Evolutionary conservation across 352 stramenopile genomes (phyloP), one percentile per base, ranked within the genome.

Genomic region (Phytopythium vexans): DNA sequence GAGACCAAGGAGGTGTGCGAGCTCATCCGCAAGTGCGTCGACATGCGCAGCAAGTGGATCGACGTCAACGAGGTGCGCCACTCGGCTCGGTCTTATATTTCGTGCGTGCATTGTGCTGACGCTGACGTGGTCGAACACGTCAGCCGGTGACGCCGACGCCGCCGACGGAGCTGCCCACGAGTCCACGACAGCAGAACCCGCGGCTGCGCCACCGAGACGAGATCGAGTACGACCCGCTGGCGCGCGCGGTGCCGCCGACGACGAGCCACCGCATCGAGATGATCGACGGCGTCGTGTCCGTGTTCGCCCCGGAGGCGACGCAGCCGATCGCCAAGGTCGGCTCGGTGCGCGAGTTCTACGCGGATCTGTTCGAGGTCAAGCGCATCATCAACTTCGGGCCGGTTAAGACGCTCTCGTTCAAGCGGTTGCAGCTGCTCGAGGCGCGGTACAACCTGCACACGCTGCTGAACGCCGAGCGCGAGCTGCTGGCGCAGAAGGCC

Each of bases 381-480:
- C 70, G 82, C n/a, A 91, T 93, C 53, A 85, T 94, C 58, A 94
- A 92, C 60, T 88, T 61, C 48, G 88, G 88, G 1, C 88, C 90
- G 0, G 88, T 96, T 21, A 96, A 95, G 66, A 90, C 84, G 3
- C 58, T 92, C 12, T 77, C 77, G 15, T 97, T 82, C 72, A 96
- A 96, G 70, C 71, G 89, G 0, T 66, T 96, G 51, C 72, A 97
- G 63, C 56, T 98, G 37, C 64, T 98, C 10, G 88, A 97, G 58
- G 81, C 87, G 34, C 75, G 88, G 32, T 99, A 98, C 68, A 97
- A 98, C 52, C 86, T 99, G 56, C 97, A 99, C 69, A 83, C 88
- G 42, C 82, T 98, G 34, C 78, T 99, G 10, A 99, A 99, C 72
- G 89, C 85, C n/a, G 77, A 97, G 35, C 85, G 89, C 0, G 97